Conservation (phyloP, 2,329 filamentous ascomycete genomes). For the Oidium heveae region DNA sequence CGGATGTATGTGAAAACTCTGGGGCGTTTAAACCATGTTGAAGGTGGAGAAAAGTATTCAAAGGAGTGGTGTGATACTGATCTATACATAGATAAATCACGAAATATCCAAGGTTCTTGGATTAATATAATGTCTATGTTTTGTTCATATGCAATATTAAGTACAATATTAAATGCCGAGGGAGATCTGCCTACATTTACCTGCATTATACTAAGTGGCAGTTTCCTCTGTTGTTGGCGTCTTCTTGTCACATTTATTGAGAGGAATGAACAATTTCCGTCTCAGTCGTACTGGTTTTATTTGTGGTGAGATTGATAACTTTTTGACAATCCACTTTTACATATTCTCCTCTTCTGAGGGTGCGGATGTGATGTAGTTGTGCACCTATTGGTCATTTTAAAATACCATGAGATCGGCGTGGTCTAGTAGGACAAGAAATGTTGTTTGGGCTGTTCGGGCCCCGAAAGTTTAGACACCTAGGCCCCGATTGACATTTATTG, state of each 20-base stretch:
- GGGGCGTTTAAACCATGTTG: background rate
- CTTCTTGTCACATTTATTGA: background rate
- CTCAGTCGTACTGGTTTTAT: background rate
- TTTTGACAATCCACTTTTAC: background rate
- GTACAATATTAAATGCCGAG: background rate
- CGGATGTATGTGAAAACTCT: no score
- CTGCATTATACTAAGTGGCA: background rate
- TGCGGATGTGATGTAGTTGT: background rate
- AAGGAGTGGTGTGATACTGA: background rate
- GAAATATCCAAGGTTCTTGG: background rate
- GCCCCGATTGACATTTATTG: background rate
- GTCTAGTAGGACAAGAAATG: background rate
- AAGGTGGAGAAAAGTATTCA: background rate
- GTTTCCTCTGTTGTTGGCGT: background rate
- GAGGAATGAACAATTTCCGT: background rate
- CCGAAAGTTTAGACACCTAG: no score
- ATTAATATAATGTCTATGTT: background rate
- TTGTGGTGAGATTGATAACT: background rate
- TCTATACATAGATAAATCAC: background rate
- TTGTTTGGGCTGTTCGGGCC: background rate
- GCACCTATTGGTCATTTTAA: background rate
- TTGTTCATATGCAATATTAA: background rate
- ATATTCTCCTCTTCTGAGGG: background rate
- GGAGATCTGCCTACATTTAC: background rate
- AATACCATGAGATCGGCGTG: background rate